Percentiles rank a stretch among this genome's conserved stretches.
Evolutionary conservation across 2,329 filamentous ascomycete genomes (phyloP).

Genomic region (Xylaria sp.): DNA sequence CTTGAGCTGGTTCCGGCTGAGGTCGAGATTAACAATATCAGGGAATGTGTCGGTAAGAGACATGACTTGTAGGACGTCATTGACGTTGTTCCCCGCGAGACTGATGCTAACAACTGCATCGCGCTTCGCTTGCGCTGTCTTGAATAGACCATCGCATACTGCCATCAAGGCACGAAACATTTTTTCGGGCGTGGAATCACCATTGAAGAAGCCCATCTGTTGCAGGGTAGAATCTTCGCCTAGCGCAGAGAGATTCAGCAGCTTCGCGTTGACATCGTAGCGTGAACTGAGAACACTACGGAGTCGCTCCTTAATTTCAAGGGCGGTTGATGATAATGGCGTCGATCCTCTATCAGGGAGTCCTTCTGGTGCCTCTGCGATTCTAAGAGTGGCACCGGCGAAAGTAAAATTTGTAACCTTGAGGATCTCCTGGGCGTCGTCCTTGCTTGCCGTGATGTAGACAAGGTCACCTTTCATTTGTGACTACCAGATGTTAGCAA

Average conservation of each 20-base stretch:
- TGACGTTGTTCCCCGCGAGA: conserved; percentile 79
- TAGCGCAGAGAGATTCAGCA: conserved; percentile 83
- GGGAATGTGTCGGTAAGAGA: conserved; percentile 80
- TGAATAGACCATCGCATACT: conserved; percentile 80
- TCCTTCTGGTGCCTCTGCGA: conserved; percentile 53
- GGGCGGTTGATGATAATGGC: conserved; percentile 55
- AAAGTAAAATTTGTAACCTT: conserved; percentile 73
- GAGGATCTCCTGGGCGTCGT: conserved; percentile 67
- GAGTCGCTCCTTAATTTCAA: conserved; percentile 71
- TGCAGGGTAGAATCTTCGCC: conserved; percentile 73
- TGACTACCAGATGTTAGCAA: conserved; percentile 76
- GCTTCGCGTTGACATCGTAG: conserved; percentile 73
- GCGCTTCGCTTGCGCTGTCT: conserved; percentile 71
- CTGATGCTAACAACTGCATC: conserved; percentile 83
- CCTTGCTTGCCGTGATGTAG: conserved; percentile 68
- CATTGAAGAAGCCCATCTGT: conserved; percentile 76
- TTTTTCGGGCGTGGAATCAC: conserved; percentile 74
- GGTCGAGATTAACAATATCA: conserved; percentile 84
- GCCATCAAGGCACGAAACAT: conserved; percentile 92
- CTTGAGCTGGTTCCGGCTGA: conserved; percentile 81
- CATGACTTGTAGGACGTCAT: conserved; percentile 74
- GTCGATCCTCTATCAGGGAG: conserved; percentile 50
- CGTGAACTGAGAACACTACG: conserved; percentile 73
- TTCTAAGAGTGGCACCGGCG: conserved; percentile 66
- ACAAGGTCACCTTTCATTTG: conserved; percentile 71